phyloP scores from a whole-genome alignment of 2,329 filamentous ascomycete species.

The Diplodia sapinea region DNA sequence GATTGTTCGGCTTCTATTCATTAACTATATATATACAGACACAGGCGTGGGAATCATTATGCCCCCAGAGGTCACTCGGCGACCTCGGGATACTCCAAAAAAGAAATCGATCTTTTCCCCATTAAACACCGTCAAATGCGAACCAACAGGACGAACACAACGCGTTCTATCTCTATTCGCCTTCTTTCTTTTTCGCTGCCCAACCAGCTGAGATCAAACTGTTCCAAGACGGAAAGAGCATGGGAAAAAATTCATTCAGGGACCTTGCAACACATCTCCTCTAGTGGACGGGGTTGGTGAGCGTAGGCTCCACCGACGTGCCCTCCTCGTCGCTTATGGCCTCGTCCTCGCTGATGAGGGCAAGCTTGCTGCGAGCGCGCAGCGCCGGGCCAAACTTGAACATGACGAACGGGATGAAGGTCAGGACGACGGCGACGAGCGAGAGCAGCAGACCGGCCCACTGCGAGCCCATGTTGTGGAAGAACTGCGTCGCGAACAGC shows the following conservation, averaged over 20 bases:
- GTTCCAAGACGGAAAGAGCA: slow-evolving; percentile 18
- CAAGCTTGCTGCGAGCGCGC: slow-evolving; percentile 49
- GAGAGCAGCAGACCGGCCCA: slow-evolving; percentile 59
- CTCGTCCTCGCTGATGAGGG: slow-evolving; percentile 33
- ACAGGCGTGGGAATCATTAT: slow-evolving; percentile 24
- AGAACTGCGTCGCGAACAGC: slow-evolving; percentile 59
- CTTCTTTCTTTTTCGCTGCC: slow-evolving; percentile 7
- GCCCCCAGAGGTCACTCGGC: not conserved
- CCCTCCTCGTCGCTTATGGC: slow-evolving; percentile 6
- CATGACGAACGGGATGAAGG: slow-evolving; percentile 53
- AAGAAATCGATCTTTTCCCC: slow-evolving; percentile 5
- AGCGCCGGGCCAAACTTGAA: slow-evolving; percentile 51
- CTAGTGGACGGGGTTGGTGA: slow-evolving; percentile 14
- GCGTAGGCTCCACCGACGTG: slow-evolving; percentile 2
- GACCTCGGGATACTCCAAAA: not conserved
- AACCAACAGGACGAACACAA: not conserved
- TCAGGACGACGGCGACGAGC: slow-evolving; percentile 52
- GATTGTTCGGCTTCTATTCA: not conserved
- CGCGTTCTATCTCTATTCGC: not conserved
- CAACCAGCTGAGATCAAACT: slow-evolving; percentile 19
- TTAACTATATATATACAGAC: slow-evolving; percentile 23
- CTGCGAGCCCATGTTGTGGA: slow-evolving; percentile 60
- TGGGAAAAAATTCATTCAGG: slow-evolving; percentile 4
- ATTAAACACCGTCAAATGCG: slow-evolving; percentile 7
- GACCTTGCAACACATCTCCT: not conserved